phyloP scores from a whole-genome alignment of 73 alveolate genomes.

The Urostyla sp. region DNA sequence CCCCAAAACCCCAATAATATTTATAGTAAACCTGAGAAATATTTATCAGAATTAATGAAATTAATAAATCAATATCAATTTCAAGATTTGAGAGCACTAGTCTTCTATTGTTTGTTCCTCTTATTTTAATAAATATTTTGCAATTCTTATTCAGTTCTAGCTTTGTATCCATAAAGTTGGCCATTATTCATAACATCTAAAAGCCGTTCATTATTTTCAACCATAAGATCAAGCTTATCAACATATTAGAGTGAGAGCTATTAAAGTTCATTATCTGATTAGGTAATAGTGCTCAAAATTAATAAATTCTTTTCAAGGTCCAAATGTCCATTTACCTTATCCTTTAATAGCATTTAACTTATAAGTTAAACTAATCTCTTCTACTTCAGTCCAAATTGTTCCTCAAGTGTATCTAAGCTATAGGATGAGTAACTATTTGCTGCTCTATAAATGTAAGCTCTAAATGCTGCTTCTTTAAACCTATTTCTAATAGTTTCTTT shows the following conservation, averaged over 20 bases:
- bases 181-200: slow-evolving; percentile 73
- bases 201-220: slow-evolving; percentile 66
- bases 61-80: neutral
- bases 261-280: slow-evolving; percentile 21
- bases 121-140: slow-evolving; percentile 1
- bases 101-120: slow-evolving; percentile 16
- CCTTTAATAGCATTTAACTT: slow-evolving; percentile 37
- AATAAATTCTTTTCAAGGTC: neutral
- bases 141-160: slow-evolving; percentile 30
- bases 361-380: neutral
- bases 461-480: slow-evolving; percentile 60
- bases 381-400: slow-evolving; percentile 31
- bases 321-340: slow-evolving; percentile 54
- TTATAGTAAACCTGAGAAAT: no score
- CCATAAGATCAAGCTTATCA: slow-evolving; percentile 30
- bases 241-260: slow-evolving; percentile 8
- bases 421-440: slow-evolving; percentile 27
- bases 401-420: slow-evolving; percentile 5
- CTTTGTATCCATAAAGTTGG: slow-evolving; percentile 17
- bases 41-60: neutral
- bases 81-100: slow-evolving; percentile 21
- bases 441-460: slow-evolving; percentile 52
- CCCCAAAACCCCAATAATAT: no score
- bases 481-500: neutral
- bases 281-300: neutral